Percentiles rank a stretch among this genome's conserved stretches.
Evolutionary conservation across 106 monocot species (phyloP).

Genomic region (Gastrodia elata): DNA sequence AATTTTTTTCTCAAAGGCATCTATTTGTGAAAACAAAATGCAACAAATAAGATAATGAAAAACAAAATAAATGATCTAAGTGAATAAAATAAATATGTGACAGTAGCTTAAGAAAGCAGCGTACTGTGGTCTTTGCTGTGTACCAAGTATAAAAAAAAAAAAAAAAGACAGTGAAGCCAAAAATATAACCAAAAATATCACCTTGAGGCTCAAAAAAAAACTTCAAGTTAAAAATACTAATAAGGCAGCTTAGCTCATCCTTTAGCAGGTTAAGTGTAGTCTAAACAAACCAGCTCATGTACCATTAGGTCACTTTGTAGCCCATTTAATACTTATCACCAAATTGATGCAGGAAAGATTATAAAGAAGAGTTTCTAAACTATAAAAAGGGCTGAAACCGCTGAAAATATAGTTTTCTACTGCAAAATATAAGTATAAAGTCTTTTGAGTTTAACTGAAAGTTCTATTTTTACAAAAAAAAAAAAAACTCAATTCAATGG

Average conservation of each 20-base stretch:
- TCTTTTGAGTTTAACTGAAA: not conserved
- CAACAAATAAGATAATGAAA: not conserved
- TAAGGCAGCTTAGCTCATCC: not conserved
- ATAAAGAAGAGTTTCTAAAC: not conserved
- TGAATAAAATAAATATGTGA: not conserved
- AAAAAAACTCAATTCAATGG: not conserved
- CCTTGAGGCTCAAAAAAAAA: not conserved
- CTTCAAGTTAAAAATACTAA: not conserved
- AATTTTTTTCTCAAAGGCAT: conserved; percentile 67
- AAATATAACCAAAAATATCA: not conserved
- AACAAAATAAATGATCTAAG: not conserved
- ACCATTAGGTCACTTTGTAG: not conserved
- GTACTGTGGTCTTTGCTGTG: not conserved
- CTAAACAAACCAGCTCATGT: not conserved
- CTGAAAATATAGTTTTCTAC: not conserved
- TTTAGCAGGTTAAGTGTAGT: not conserved
- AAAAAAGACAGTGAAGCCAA: not conserved
- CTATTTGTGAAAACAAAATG: conserved; percentile 17
- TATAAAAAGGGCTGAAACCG: not conserved
- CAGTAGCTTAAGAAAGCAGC: not conserved
- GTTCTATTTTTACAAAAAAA: not conserved
- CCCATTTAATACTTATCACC: not conserved
- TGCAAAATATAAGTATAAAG: not conserved
- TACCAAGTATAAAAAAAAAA: not conserved
- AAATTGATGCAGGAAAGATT: not conserved